Evolutionary conservation across 495 filamentous ascomycete species (phyloP), one percentile per base, ranked within the genome.

Genomic region (Neurospora sp.): DNA sequence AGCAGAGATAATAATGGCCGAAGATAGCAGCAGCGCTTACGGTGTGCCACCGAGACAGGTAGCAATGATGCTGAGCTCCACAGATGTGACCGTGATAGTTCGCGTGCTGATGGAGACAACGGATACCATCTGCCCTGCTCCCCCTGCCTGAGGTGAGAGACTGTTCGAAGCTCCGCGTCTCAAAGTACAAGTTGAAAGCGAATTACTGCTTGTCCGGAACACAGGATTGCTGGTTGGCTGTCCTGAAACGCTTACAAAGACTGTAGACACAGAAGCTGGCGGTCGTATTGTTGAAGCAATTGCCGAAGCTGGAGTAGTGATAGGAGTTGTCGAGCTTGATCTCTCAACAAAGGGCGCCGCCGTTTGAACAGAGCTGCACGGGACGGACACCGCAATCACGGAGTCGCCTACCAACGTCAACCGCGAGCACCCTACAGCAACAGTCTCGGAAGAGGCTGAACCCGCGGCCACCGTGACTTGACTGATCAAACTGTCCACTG

Each of bases 61-160:
- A n/a, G 73, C 71, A 20, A 74, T 10, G 17, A 68, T 40, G 8
- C 73, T 74, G 53, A 74, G 44, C 59, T 71, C 70, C 38, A 74
- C 35, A 9, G 38, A 40, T 9, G 73, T 74, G 14, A 74, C 40
- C 2, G 73, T 74, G 3, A 71, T n/a, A 6, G 39, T 48, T 31
- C 35, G 44, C 14, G 61, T 45, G 31, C 20, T 74, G 16, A 42
- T n/a, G 8, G 44, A 41, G 17, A 37, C 53, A 35, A 65, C 53
- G 53, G 53, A 37, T 31, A 65, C 2, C 7, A 65, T 65, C 53
- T 35, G 6, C 27, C 53, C 27, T 65, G 53, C 27, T 37, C 14
- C 53, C 27, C 27, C 27, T 65, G 27, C 53, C 53, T 35, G 53
- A 65, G 53, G 53, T 35, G 14, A 35, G 27, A 65, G 53, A 37